phyloP scores from a whole-genome alignment of 2,329 filamentous ascomycete species.

The Eutypa lata region DNA sequence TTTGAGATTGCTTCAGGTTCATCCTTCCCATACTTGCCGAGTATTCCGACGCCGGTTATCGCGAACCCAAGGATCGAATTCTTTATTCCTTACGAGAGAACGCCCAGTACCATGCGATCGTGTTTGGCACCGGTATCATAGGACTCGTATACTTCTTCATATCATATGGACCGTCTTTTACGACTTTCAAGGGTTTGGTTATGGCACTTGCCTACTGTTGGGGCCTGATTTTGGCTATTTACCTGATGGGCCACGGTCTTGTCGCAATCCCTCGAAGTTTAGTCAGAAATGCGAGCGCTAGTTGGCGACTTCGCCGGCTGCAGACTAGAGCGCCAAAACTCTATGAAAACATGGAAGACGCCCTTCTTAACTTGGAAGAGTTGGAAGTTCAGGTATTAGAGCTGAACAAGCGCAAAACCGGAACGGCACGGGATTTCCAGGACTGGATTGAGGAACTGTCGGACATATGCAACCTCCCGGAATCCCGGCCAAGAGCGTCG shows the following conservation, averaged over 20 bases:
- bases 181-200: conserved; percentile 74
- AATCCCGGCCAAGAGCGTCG: conserved; percentile 47
- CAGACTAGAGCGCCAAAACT: conserved; percentile 76
- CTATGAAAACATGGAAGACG: conserved; percentile 85
- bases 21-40: conserved; percentile 91
- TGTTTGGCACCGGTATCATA: conserved; percentile 65
- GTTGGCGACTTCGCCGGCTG: conserved; percentile 68
- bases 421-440: conserved; percentile 69
- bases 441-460: conserved; percentile 96
- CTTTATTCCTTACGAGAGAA: conserved; percentile 84
- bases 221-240: conserved; percentile 88
- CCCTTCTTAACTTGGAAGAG: conserved; percentile 74
- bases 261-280: conserved; percentile 84
- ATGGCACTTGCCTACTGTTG: conserved; percentile 96
- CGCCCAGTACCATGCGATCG: conserved; percentile 81
- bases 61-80: conserved; percentile 76
- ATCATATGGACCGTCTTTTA: conserved; percentile 69
- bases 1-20: conserved; percentile 52
- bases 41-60: conserved; percentile 91
- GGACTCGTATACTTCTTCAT: conserved; percentile 83
- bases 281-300: conserved; percentile 75
- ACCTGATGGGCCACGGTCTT: conserved; percentile 94
- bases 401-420: conserved; percentile 76
- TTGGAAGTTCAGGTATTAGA: conserved; percentile 78
- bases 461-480: conserved; percentile 70